Evolutionary conservation across 192 early-diverging fungal genomes (phyloP), one percentile per base, ranked within the genome.

Genomic region (Backusella liffmaniae): DNA sequence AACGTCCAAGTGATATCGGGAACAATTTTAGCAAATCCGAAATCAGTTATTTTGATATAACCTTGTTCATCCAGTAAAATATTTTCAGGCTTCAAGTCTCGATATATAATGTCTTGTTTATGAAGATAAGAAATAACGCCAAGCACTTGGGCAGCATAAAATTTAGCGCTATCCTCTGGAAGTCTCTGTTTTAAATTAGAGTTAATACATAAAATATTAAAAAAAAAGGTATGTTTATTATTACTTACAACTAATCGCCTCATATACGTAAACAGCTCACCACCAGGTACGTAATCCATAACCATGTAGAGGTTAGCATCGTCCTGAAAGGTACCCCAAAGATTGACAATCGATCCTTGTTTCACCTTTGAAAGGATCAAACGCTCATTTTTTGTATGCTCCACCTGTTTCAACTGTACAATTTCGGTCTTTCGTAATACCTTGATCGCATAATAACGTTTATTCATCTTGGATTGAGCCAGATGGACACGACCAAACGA

Each of bases 401-500:
- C 96, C 16, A 98, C 94, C 74, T 98, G 96, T 83, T 94, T 94
- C 77, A 94, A 86, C 42, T 91, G 90, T 70, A 98, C 94, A 7
- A 98, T 90, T 66, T 98, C 95, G 69, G 87, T 80, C 80, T 98
- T 98, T 70, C 90, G 90, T 62, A 98, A 84, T 13, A 96, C 96
- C 77, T 98, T 96, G 91, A 96, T 96, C 7, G 96, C 95, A 77
- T 95, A 96, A 85, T 90, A 95, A 72, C 90, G 86, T 39, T 90
- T 89, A 30, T 90, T 94, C 18, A 83, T 73, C 71, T 88, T 88
- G 39, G 93, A 89, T 73, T 90, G 88, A 26, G 93, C 94, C 69
- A 98, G 82, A 81, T 97, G 96, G 39, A 98, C 96, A 18, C 96
- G 91, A 49, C 96, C 96, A 88, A 98, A 97, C 4, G 94, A 95